A percentile compares a stretch with the other conserved stretches of the same genome.
phyloP scores from a whole-genome alignment of 2,329 filamentous ascomycete species.

The Colletotrichum chlorophyti region DNA sequence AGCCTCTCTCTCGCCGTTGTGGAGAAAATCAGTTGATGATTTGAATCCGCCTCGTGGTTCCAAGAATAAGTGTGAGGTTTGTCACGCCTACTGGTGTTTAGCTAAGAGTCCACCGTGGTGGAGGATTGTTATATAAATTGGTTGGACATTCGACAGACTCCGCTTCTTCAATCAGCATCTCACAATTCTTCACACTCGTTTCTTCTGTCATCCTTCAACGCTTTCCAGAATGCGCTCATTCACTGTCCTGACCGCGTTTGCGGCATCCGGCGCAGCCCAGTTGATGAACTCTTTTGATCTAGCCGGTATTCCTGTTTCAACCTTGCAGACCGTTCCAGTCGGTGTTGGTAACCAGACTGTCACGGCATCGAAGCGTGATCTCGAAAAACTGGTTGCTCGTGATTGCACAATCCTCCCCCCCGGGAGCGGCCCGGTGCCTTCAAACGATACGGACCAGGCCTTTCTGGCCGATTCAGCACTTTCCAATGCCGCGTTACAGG shows the following conservation, averaged over 20 bases:
- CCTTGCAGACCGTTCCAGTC: neutral
- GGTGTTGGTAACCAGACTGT: conserved; percentile 6
- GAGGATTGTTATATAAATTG: neutral
- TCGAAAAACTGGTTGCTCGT: neutral
- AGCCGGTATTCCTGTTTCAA: neutral
- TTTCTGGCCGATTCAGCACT: neutral
- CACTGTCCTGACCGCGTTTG: neutral
- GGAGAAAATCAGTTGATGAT: neutral
- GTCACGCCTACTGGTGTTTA: neutral
- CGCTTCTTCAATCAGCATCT: neutral
- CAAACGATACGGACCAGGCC: conserved; percentile 2
- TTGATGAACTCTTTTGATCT: neutral
- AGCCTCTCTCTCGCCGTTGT: neutral
- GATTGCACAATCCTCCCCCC: neutral
- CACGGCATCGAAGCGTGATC: neutral
- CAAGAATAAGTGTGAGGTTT: neutral
- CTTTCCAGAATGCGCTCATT: neutral
- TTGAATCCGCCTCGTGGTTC: neutral
- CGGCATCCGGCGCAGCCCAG: neutral
- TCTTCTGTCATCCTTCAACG: neutral
- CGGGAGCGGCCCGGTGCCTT: neutral
- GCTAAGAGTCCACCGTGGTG: too few species aligned
- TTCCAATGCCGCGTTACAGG: neutral
- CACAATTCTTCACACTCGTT: neutral
- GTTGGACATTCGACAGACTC: neutral